Percentiles rank a stretch among this genome's conserved stretches.
Conservation (phyloP, 352 stramenopile genomes). For the Globisporangium nodosum region DNA sequence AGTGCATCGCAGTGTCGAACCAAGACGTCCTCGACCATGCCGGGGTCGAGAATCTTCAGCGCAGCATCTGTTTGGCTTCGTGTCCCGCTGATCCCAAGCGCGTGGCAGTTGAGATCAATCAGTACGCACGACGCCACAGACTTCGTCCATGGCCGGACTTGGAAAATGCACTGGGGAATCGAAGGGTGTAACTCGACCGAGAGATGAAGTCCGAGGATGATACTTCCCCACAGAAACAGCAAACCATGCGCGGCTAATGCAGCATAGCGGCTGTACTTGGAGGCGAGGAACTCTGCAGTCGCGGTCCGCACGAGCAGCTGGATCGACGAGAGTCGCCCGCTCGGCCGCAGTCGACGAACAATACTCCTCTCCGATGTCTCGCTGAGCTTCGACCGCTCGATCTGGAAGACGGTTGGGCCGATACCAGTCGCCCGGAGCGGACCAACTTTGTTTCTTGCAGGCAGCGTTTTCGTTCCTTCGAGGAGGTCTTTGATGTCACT, state of each 20-base stretch:
- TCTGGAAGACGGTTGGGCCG: not conserved
- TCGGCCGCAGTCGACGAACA: not conserved
- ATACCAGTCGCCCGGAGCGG: not conserved
- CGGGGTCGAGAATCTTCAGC: constrained; percentile 16
- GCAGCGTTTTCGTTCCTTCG: not conserved
- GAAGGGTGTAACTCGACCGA: not conserved
- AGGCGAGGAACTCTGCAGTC: not conserved
- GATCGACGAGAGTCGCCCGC: not conserved
- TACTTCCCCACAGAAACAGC: constrained; percentile 19
- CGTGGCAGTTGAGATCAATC: constrained; percentile 19
- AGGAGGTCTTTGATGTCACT: constrained; percentile 27
- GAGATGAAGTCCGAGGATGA: constrained; percentile 18
- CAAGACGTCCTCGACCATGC: constrained; percentile 19
- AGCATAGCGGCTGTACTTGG: not conserved
- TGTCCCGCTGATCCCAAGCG: constrained; percentile 6
- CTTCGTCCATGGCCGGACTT: constrained; percentile 23
- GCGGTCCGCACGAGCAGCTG: not conserved
- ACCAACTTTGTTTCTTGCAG: not conserved
- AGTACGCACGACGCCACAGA: constrained; percentile 19
- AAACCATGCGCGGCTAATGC: not conserved
- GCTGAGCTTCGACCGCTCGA: not conserved
- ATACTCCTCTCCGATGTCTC: not conserved
- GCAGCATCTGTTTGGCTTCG: constrained; percentile 10
- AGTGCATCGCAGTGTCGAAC: constrained; percentile 33
- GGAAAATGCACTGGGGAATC: constrained; percentile 16